Evolutionary conservation across 805 yeast genomes (phyloP), one percentile per base, ranked within the genome.

Genomic region (Candida stauntonica): DNA sequence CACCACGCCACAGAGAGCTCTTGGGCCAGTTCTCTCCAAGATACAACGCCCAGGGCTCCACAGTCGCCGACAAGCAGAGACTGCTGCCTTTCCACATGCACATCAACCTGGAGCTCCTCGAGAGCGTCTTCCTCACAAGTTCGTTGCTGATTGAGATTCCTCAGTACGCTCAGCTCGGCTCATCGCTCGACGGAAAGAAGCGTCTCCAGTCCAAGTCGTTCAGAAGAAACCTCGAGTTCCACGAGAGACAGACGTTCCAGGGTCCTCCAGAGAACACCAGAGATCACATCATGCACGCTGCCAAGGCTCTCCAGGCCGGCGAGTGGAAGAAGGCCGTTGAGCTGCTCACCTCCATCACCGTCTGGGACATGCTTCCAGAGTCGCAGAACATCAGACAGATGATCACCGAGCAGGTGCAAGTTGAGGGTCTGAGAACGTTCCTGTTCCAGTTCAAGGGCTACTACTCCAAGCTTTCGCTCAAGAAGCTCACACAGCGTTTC

Each of bases 201-300:
- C 68, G 78, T 54, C 70, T 73, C 47, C 67, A 79, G 44, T 72
- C 84, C 54, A 89, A 86, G 66, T 86, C 95, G 20, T 88, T 93
- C 72, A 82, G 91, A 66, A 80, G 95, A 60, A 77, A 85, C 62
- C 74, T 93, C 51, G 98, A 93, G 61, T 85, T 82, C 69, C 88
- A 86, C 58, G 96, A 89, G 60, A 83, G 91, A 65, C 96, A 89
- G 63, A 83, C 83, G 41, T 93, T 91, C 73, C 86, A 87, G 47
- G 99, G 98, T 31, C 99, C 99, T 33, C 96, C 98, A 38, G 99
- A 93, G 67, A 86, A 89, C 62, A 85, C 94, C 32, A 82, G 94
- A 57, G 99, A 93, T 63, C 86, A 77, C 64, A 81, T 93, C 52
- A 81, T 91, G 73, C 86, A 85, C 62, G 95, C 97, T 34, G 94